These are phyloP conservation scores for Boletus pseudo-olivaceus DNA, from an alignment of 768 basidiomycete genomes.

Conservation along the genomic window DNA sequence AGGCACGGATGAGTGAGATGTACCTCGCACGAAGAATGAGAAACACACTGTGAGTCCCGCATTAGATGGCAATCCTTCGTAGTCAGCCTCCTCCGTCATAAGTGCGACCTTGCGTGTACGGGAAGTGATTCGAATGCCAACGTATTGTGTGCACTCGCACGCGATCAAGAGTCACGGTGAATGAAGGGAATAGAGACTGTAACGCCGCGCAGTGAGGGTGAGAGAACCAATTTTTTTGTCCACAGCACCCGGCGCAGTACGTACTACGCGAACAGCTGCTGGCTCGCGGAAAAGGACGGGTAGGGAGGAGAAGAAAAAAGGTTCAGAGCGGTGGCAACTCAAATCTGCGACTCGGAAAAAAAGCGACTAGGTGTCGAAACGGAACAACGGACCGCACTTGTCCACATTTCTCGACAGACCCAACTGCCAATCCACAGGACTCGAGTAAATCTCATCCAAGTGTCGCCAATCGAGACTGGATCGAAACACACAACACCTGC, in stretches of 20 bases:
- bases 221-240: constrained; percentile 7
- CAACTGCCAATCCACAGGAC: no score
- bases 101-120: constrained; percentile 11
- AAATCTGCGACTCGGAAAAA: constrained; percentile 7
- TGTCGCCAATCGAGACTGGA: neutral
- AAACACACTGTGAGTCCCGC: constrained; percentile 65
- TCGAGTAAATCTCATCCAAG: no score
- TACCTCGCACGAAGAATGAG: constrained; percentile 5
- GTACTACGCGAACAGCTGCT: constrained; percentile 2
- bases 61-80: constrained; percentile 69
- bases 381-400: neutral
- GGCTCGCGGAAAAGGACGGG: neutral
- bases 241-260: neutral
- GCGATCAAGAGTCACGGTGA: neutral
- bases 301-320: neutral
- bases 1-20: constrained; percentile 12
- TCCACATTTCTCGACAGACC: neutral
- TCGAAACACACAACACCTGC: neutral
- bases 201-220: neutral
- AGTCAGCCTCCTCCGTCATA: constrained; percentile 51
- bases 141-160: constrained; percentile 6
- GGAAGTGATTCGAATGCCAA: constrained; percentile 5
- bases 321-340: neutral
- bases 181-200: neutral
- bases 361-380: neutral